Conservation (phyloP, 345 rosid species). For the Salix suchowensis region DNA sequence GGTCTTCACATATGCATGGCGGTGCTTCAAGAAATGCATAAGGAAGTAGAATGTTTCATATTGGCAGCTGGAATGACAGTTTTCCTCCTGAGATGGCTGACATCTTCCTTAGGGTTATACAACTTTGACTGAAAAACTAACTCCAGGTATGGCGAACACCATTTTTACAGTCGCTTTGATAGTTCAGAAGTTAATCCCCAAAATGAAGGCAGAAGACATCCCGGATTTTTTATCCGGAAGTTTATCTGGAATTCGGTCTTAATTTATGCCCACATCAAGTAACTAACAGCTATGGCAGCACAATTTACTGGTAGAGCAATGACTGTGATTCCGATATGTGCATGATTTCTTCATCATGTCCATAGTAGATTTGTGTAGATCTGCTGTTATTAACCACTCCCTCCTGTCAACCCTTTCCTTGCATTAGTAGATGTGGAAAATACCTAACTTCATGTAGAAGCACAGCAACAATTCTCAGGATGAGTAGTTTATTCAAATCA, state of each 20-base stretch:
- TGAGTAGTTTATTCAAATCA: not conserved
- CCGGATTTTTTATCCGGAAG: not conserved
- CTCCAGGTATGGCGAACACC: not conserved
- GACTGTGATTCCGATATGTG: not conserved
- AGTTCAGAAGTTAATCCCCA: not conserved
- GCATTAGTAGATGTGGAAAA: not conserved
- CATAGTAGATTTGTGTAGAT: not conserved
- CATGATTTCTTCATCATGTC: not conserved
- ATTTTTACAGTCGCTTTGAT: not conserved
- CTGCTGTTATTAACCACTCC: not conserved
- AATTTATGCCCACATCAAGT: not conserved
- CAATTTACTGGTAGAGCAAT: not conserved
- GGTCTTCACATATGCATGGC: conserved; percentile 54
- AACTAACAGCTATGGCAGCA: not conserved
- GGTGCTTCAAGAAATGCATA: conserved; percentile 47
- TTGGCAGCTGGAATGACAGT: not conserved
- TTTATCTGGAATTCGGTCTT: not conserved
- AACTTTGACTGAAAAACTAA: not conserved
- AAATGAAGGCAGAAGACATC: not conserved
- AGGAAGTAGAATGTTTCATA: not conserved
- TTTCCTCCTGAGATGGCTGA: not conserved
- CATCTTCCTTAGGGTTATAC: not conserved
- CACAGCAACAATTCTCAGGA: not conserved
- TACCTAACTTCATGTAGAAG: not conserved
- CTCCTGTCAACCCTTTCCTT: not conserved